Conservation (phyloP, 768 basidiomycete species). For the Leccinum fibrillosum region DNA sequence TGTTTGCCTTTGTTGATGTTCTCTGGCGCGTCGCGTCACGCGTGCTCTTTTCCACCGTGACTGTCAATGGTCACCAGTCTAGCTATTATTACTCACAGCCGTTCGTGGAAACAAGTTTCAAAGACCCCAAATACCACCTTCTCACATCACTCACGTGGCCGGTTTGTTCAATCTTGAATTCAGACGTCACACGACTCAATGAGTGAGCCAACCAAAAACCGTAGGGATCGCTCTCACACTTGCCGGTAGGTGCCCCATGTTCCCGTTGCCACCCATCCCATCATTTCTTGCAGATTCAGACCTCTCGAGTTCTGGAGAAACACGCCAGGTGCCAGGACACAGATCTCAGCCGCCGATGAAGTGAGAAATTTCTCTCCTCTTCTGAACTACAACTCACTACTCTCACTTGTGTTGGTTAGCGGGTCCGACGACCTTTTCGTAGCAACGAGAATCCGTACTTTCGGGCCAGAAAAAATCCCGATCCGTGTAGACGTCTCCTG, state of each 20-base stretch:
- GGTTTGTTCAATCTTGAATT: too few species aligned
- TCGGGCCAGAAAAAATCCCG: not conserved
- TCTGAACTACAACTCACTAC: not conserved
- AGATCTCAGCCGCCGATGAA: slow-evolving; percentile 6
- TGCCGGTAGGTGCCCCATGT: slow-evolving; percentile 15
- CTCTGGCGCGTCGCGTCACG: slow-evolving; percentile 27
- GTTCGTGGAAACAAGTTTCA: too few species aligned
- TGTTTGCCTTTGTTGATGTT: too few species aligned
- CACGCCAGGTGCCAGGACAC: slow-evolving; percentile 20
- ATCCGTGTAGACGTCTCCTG: slow-evolving; percentile 8
- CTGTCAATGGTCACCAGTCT: not conserved
- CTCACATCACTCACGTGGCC: too few species aligned
- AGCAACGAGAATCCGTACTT: slow-evolving; percentile 16
- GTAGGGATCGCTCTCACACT: slow-evolving; percentile 29
- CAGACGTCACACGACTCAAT: not conserved
- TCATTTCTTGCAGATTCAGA: not conserved
- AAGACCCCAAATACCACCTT: too few species aligned
- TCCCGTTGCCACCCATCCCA: not conserved
- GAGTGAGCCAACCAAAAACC: slow-evolving; percentile 12
- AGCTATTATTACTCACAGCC: too few species aligned
- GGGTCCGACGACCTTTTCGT: not conserved
- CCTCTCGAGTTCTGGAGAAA: slow-evolving; percentile 12
- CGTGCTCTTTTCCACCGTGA: slow-evolving; percentile 8
- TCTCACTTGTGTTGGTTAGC: slow-evolving; percentile 12
- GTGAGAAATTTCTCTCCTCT: slow-evolving; percentile 12